Conservation (phyloP, 2,329 filamentous ascomycete genomes). For the Pestalotiopsis sp. region DNA sequence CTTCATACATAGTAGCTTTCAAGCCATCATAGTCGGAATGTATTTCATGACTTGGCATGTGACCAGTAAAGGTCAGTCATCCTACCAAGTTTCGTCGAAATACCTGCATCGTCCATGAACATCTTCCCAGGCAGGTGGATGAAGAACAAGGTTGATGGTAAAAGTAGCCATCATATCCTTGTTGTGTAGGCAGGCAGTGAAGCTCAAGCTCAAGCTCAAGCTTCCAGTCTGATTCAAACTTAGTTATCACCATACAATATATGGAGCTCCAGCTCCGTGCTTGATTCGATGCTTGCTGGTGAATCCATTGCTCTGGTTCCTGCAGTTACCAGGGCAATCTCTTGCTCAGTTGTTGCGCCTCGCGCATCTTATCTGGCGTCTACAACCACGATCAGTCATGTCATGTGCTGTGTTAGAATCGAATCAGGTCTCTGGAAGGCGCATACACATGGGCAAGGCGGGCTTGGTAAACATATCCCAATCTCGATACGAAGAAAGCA, state of each 20-base stretch:
- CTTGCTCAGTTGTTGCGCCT: not conserved
- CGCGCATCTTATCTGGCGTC: not conserved
- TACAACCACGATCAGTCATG: not conserved
- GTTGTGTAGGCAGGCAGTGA: not conserved
- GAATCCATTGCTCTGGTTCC: not conserved
- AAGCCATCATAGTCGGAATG: not conserved
- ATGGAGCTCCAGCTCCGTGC: not conserved
- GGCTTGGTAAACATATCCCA: not conserved
- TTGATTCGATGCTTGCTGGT: not conserved
- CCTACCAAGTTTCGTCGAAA: not conserved
- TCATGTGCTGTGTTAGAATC: not conserved
- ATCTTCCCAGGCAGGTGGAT: not conserved
- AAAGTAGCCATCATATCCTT: not conserved
- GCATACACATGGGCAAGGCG: not conserved
- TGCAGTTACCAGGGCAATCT: not conserved
- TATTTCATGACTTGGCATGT: not conserved
- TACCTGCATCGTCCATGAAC: not conserved
- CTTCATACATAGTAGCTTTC: not conserved
- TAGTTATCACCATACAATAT: not conserved
- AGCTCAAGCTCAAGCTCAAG: not conserved
- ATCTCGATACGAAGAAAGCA: not conserved
- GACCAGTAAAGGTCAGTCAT: not conserved
- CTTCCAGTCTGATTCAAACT: not conserved
- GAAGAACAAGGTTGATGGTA: not conserved
- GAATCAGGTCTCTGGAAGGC: not conserved